Conservation (phyloP, 2,329 filamentous ascomycete genomes). For the Botrytis deweyae region DNA sequence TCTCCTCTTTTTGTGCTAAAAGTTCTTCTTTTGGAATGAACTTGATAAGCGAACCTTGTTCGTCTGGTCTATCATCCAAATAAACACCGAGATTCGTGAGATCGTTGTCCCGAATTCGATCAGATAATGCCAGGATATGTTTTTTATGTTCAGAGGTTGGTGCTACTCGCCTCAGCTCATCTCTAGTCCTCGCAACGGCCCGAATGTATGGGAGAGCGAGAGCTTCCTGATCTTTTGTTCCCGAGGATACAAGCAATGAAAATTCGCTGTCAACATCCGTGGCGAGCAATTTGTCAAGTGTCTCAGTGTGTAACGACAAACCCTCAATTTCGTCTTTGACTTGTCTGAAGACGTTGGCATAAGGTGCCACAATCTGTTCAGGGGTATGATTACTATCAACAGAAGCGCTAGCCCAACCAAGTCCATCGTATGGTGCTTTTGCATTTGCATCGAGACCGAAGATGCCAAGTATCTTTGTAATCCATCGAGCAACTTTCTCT, state of each 20-base stretch:
- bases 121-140: slow-evolving; percentile 73
- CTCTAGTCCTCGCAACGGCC: slow-evolving; percentile 39
- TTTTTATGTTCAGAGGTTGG: slow-evolving; percentile 58
- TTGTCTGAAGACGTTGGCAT: slow-evolving; percentile 46
- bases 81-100: slow-evolving; percentile 83
- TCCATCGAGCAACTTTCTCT: slow-evolving; percentile 67
- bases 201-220: slow-evolving; percentile 57
- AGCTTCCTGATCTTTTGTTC: slow-evolving; percentile 52
- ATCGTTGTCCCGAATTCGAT: slow-evolving; percentile 75
- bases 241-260: slow-evolving; percentile 45
- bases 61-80: slow-evolving; percentile 70
- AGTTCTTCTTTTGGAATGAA: slow-evolving; percentile 58
- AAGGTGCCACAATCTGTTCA: slow-evolving; percentile 48
- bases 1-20: slow-evolving; percentile 58
- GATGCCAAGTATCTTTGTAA: slow-evolving; percentile 80
- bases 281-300: slow-evolving; percentile 46
- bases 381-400: slow-evolving; percentile 40
- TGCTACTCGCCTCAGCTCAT: slow-evolving; percentile 57
- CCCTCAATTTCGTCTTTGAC: slow-evolving; percentile 49
- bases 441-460: slow-evolving; percentile 74
- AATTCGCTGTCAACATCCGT: slow-evolving; percentile 50
- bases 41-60: slow-evolving; percentile 70
- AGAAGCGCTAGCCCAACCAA: slow-evolving; percentile 53
- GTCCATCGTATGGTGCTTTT: slow-evolving; percentile 53
- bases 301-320: slow-evolving; percentile 50